These are phyloP conservation scores for Lithospermum erythrorhizon DNA, from an alignment of 257 asterid genomes.

Conservation along the genomic window DNA sequence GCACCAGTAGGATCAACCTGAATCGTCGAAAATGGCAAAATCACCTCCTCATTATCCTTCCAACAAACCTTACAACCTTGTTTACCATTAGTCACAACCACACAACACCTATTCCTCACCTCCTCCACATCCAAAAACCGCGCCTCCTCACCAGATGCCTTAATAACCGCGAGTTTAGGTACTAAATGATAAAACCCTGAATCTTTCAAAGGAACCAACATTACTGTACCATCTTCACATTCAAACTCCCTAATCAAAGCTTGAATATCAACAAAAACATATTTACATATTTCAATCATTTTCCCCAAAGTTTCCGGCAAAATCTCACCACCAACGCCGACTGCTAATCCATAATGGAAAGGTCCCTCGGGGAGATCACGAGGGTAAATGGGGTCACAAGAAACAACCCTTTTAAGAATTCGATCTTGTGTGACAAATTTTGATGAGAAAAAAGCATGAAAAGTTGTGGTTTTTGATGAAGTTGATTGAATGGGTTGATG, in stretches of 20 bases:
- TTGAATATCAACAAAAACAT: conserved; percentile 82
- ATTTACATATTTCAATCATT: conserved; percentile 60
- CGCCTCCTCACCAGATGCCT: conserved; percentile 85
- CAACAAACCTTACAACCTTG: conserved; percentile 68
- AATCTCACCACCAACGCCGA: conserved; percentile 90
- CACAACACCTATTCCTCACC: conserved; percentile 59
- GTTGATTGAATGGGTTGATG: conserved; percentile 36
- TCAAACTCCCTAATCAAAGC: conserved; percentile 70
- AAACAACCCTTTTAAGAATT: conserved; percentile 48
- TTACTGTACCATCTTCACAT: conserved; percentile 52
- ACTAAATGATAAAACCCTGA: conserved; percentile 50
- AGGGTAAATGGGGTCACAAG: conserved; percentile 55
- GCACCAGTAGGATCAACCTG: conserved; percentile 98
- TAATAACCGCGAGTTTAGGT: conserved; percentile 54
- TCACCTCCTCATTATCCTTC: conserved; percentile 44
- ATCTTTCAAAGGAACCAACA: conserved; percentile 42
- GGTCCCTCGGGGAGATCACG: conserved; percentile 49
- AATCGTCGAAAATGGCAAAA: conserved; percentile 58
- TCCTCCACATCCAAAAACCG: conserved; percentile 56
- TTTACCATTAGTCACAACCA: conserved; percentile 82
- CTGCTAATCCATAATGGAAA: conserved; percentile 74
- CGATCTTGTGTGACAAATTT: conserved; percentile 61
- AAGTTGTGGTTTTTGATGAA: conserved; percentile 50
- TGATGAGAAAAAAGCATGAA: conserved; percentile 73
- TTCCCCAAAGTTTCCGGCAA: conserved; percentile 60